Percentiles rank a stretch among this genome's conserved stretches.
Evolutionary conservation across 2,329 filamentous ascomycete species (phyloP).

Genomic region (Microdochium paspali): DNA sequence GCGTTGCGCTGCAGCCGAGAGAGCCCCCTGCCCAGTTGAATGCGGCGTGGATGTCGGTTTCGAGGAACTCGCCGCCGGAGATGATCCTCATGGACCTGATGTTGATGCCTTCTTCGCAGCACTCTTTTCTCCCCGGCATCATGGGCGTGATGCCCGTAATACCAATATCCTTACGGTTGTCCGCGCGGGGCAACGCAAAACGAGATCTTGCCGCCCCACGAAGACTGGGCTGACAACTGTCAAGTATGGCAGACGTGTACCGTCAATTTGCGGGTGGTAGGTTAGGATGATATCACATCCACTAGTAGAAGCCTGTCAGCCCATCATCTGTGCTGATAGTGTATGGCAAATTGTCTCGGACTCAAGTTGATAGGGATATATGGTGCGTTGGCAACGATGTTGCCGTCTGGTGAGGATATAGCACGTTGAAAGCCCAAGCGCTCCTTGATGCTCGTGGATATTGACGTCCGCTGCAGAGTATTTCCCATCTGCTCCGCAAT

Average conservation of each 20-base stretch:
- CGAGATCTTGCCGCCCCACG: slow-evolving; percentile 5
- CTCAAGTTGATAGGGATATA: slow-evolving; percentile 59
- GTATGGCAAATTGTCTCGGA: slow-evolving; percentile 69
- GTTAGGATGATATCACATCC: slow-evolving; percentile 65
- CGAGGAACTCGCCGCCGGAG: slow-evolving; percentile 23
- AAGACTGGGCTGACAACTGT: slow-evolving; percentile 11
- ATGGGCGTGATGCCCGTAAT: slow-evolving; percentile 39
- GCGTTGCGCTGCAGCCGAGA: slow-evolving; percentile 25
- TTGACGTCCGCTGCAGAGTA: slow-evolving; percentile 66
- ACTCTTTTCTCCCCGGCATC: slow-evolving; percentile 28
- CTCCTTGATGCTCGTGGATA: slow-evolving; percentile 27
- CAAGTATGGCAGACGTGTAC: slow-evolving; percentile 10
- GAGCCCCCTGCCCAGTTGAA: slow-evolving; percentile 22
- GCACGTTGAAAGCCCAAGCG: slow-evolving; percentile 75
- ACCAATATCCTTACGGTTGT: slow-evolving; percentile 13
- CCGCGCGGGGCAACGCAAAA: slow-evolving; percentile 13
- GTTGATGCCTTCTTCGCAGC: slow-evolving; percentile 32
- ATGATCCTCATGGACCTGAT: slow-evolving; percentile 28
- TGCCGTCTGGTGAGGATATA: slow-evolving; percentile 57
- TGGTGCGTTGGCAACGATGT: slow-evolving; percentile 64
- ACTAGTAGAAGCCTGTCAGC: slow-evolving; percentile 61
- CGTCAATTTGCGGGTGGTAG: slow-evolving; percentile 34
- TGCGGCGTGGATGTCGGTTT: slow-evolving; percentile 19
- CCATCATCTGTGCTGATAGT: slow-evolving; percentile 60
- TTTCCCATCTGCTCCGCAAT: slow-evolving; percentile 79